Base-by-base conservation (phyloP, 352 stramenopile species). In the Phytopythium sindhum region DNA sequence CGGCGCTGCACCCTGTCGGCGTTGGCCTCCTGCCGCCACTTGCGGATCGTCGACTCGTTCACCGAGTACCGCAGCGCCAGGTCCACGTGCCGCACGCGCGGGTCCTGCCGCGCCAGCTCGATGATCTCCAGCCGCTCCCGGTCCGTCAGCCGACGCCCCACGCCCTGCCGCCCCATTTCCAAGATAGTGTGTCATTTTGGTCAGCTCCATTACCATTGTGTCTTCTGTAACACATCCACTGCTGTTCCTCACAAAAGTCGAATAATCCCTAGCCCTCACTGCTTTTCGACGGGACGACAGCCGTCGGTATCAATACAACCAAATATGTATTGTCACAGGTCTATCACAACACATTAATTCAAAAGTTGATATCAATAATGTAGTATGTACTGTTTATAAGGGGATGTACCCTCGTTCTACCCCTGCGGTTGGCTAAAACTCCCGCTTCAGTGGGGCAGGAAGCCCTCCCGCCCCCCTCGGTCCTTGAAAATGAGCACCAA, bases 61-160 rank as follows among this genome's bases (percentile, higher is more conserved):
- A 88, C 77, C 57, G 64, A 64, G 68, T 81, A 88, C 61, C 66
- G 72, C 59, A 56, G 56, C 9, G 76, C 78, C 44, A 85, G 73
- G 61, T 81, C 73, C 17, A 84, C 76, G 64, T 88, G 75, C 51
- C 68, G 78, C 53, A 88, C 65, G 28, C 65, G 62, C 31, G 76
- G 75, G 60, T 88, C 68, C 62, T 72, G 54, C 19, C 76, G 74
- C 59, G 76, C 78, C 35, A 85, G 54, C 61, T 73, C 74, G 57
- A 84, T 77, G 74, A 87, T 89, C 65, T 87, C 75, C 66, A 89
- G 69, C 61, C 80, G 80, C 72, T 89, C 76, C 56, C 70, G 74
- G 66, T 86, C 80, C 5, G 80, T 89, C 29, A 89, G 70, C 2
- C 80, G 74, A 24, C 72, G 71, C 1, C 78, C 78, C 23, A 62